A percentile compares a stretch with the other conserved stretches of the same genome.
These are phyloP conservation scores for Chimonanthus salicifolius DNA, from an alignment of 164 flowering plant genomes.

Conservation along the genomic window DNA sequence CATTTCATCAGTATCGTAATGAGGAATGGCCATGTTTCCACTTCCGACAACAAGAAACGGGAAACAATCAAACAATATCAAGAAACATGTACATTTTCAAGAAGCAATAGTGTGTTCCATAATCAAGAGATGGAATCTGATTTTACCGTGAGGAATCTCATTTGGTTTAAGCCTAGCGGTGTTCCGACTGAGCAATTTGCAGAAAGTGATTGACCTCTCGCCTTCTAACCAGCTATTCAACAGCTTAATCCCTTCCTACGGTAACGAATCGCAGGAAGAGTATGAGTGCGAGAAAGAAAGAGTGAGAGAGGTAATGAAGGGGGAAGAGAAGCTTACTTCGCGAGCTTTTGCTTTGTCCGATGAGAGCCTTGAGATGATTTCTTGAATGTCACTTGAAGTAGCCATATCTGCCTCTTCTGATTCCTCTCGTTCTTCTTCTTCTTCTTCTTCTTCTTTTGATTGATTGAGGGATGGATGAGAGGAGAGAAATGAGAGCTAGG, in stretches of 20 bases:
- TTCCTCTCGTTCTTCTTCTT: neutral
- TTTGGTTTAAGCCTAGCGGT: slow-evolving; percentile 53
- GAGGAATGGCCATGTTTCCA: slow-evolving; percentile 93
- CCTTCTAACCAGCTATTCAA: slow-evolving; percentile 84
- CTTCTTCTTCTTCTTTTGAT: neutral
- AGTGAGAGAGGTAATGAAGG: neutral
- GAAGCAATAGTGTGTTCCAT: neutral
- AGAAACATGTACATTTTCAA: neutral
- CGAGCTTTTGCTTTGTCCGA: slow-evolving; percentile 80
- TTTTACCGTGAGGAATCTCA: slow-evolving; percentile 63
- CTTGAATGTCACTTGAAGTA: slow-evolving; percentile 63
- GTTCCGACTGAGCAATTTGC: slow-evolving; percentile 49
- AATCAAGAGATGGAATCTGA: neutral
- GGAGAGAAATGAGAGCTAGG: neutral
- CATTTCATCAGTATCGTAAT: slow-evolving; percentile 52
- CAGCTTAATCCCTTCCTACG: slow-evolving; percentile 82
- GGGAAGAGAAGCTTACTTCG: slow-evolving; percentile 42
- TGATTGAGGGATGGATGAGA: neutral
- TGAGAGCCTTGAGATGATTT: slow-evolving; percentile 70
- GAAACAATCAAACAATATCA: neutral
- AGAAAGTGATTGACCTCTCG: slow-evolving; percentile 53
- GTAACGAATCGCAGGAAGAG: neutral
- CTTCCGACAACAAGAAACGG: slow-evolving; percentile 37
- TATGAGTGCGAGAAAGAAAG: neutral
- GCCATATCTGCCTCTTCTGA: slow-evolving; percentile 7